Evolutionary conservation across 116 monocot genomes (phyloP).

Genomic region (Papilionanthe hybrid): DNA sequence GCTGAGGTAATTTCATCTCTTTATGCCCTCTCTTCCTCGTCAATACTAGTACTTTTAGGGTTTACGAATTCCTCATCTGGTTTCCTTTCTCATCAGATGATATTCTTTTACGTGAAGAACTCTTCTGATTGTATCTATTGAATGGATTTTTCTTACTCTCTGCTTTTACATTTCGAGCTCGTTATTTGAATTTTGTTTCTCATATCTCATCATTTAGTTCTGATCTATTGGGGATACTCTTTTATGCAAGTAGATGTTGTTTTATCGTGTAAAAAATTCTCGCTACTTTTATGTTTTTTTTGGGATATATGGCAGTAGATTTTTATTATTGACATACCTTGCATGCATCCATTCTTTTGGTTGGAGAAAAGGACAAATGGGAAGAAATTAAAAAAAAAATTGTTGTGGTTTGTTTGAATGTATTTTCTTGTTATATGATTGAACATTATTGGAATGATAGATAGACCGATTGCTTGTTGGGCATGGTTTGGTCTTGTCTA

Average conservation of each 20-base stretch:
- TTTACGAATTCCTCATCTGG: background rate
- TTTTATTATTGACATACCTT: background rate
- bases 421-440: too few relatives aligned
- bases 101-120: too few relatives aligned
- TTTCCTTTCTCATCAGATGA: background rate
- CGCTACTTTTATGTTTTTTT: background rate
- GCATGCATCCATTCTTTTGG: background rate
- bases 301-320: background rate
- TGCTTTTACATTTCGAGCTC: background rate
- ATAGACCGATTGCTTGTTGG: too few relatives aligned
- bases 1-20: background rate
- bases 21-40: background rate
- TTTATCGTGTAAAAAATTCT: background rate
- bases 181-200: too few relatives aligned
- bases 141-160: background rate
- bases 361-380: background rate
- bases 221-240: too few relatives aligned
- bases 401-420: background rate
- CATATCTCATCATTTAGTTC: too few relatives aligned
- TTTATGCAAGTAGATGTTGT: too few relatives aligned
- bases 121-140: background rate
- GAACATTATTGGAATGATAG: too few relatives aligned
- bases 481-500: too few relatives aligned
- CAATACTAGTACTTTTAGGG: background rate
- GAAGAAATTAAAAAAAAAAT: background rate